Evolutionary conservation across 371 early-diverging fungal genomes (phyloP).

Genomic region (Syncephalastrum sp.): DNA sequence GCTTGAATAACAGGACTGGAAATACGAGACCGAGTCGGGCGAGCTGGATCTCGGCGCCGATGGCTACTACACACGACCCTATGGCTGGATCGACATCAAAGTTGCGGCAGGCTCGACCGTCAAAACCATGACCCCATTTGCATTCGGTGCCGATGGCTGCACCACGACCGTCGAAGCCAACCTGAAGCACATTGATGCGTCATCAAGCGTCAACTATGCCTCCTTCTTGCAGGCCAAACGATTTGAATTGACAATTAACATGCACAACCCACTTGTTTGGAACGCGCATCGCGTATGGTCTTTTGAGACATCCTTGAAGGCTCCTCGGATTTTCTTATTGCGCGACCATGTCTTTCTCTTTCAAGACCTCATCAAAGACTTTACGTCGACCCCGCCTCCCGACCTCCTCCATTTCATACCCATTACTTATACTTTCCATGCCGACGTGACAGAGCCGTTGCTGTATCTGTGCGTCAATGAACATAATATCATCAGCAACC

Average conservation of each 20-base stretch:
- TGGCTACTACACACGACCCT: slow-evolving; percentile 59
- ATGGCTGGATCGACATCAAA: slow-evolving; percentile 81
- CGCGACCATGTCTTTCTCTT: slow-evolving; percentile 82
- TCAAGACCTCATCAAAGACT: slow-evolving; percentile 76
- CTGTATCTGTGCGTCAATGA: slow-evolving; percentile 77
- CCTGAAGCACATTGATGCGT: slow-evolving; percentile 49
- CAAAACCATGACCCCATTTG: slow-evolving; percentile 63
- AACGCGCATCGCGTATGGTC: slow-evolving; percentile 72
- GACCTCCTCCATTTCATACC: slow-evolving; percentile 73
- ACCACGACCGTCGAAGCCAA: slow-evolving; percentile 50
- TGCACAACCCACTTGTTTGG: slow-evolving; percentile 79
- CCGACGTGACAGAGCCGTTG: slow-evolving; percentile 53
- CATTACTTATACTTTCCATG: slow-evolving; percentile 58
- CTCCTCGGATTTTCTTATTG: slow-evolving; percentile 61
- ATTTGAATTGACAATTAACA: slow-evolving; percentile 55
- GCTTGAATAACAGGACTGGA: slow-evolving; percentile 63
- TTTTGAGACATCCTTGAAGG: slow-evolving; percentile 44
- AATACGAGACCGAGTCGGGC: slow-evolving; percentile 38
- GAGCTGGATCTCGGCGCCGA: slow-evolving; percentile 41
- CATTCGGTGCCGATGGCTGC: slow-evolving; percentile 54
- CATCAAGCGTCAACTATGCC: slow-evolving; percentile 76
- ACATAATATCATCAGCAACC: slow-evolving; percentile 81
- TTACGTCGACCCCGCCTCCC: slow-evolving; percentile 57
- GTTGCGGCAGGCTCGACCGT: slow-evolving; percentile 55
- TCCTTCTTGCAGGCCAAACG: slow-evolving; percentile 51